These are phyloP conservation scores for Zhuliangozyma blackwelliae DNA, from an alignment of 1,139 yeast genomes.

Conservation along the genomic window DNA sequence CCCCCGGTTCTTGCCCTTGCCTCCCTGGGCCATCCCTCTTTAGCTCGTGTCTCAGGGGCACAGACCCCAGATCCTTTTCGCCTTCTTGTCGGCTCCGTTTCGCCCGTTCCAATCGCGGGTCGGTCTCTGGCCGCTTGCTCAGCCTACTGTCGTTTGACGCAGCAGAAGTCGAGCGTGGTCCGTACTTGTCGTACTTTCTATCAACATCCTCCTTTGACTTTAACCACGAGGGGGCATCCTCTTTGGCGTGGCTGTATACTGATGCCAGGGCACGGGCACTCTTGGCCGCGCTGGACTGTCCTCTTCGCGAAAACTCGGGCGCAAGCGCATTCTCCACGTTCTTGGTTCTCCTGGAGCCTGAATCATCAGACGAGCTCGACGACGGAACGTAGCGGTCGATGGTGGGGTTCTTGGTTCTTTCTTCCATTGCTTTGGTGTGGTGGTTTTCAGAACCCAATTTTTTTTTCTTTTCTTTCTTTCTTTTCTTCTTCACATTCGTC, in stretches of 20 bases:
- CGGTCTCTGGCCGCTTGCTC: background rate
- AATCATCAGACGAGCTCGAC: background rate
- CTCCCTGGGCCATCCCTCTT: too few relatives aligned
- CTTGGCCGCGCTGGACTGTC: slow-evolving; percentile 5
- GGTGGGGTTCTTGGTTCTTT: too few relatives aligned
- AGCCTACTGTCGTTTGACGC: background rate
- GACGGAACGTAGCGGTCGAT: too few relatives aligned
- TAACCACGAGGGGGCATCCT: slow-evolving; percentile 40
- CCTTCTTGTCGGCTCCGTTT: slow-evolving; percentile 5
- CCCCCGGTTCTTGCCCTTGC: too few relatives aligned
- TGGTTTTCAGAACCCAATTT: too few relatives aligned
- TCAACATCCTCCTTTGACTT: slow-evolving; percentile 16
- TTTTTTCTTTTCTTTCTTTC: too few relatives aligned
- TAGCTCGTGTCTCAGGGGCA: too few relatives aligned
- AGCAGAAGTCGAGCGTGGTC: slow-evolving; percentile 12
- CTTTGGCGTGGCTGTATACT: slow-evolving; percentile 20
- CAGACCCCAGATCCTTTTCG: slow-evolving; percentile 7
- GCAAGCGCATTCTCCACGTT: slow-evolving; percentile 3
- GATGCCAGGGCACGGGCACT: slow-evolving; percentile 13
- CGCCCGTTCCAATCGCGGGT: slow-evolving; percentile 4
- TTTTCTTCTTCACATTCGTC: too few relatives aligned
- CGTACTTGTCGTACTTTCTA: slow-evolving; percentile 41
- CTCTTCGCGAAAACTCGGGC: slow-evolving; percentile 26
- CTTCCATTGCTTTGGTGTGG: too few relatives aligned
- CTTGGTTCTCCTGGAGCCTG: slow-evolving; percentile 5